These are phyloP conservation scores for Didymella segeticola DNA, from an alignment of 2,329 filamentous ascomycete species.

Conservation along the genomic window DNA sequence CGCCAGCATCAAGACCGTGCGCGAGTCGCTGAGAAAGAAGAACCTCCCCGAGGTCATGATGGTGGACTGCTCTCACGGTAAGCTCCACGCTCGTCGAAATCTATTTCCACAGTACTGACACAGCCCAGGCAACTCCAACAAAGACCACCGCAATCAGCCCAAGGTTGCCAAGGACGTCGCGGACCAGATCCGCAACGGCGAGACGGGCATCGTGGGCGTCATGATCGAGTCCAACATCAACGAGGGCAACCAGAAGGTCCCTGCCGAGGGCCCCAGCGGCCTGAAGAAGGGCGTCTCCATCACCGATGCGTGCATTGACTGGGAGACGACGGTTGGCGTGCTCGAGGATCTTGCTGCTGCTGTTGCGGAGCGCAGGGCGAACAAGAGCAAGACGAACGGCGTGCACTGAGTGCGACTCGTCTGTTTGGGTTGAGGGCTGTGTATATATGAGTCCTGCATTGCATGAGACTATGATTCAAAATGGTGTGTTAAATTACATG, in stretches of 20 bases:
- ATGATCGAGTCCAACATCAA: slow-evolving; percentile 99
- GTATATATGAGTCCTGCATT: slow-evolving; percentile 19
- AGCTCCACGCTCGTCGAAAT: no score
- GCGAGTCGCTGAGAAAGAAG: slow-evolving; percentile 81
- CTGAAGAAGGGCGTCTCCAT: slow-evolving; percentile 92
- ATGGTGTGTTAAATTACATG: neutral
- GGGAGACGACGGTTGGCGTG: slow-evolving; percentile 82
- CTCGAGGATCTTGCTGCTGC: slow-evolving; percentile 87
- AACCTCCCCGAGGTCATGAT: slow-evolving; percentile 88
- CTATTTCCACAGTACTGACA: slow-evolving; percentile 21
- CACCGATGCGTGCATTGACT: slow-evolving; percentile 94
- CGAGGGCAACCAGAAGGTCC: slow-evolving; percentile 80
- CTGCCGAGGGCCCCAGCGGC: slow-evolving; percentile 75
- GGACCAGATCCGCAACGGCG: slow-evolving; percentile 85
- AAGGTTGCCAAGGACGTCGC: slow-evolving; percentile 83
- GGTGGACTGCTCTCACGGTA: slow-evolving; percentile 97
- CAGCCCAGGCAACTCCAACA: slow-evolving; percentile 87
- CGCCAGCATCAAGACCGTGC: slow-evolving; percentile 78
- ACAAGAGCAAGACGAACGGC: slow-evolving; percentile 37
- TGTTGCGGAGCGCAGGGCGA: slow-evolving; percentile 74
- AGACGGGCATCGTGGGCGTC: slow-evolving; percentile 89
- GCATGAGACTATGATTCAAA: slow-evolving; percentile 1
- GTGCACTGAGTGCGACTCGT: slow-evolving; percentile 21
- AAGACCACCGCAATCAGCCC: slow-evolving; percentile 97
- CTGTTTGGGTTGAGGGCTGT: neutral